phyloP scores from a whole-genome alignment of 108 stramenopile species.

The Nitzschia palea region DNA sequence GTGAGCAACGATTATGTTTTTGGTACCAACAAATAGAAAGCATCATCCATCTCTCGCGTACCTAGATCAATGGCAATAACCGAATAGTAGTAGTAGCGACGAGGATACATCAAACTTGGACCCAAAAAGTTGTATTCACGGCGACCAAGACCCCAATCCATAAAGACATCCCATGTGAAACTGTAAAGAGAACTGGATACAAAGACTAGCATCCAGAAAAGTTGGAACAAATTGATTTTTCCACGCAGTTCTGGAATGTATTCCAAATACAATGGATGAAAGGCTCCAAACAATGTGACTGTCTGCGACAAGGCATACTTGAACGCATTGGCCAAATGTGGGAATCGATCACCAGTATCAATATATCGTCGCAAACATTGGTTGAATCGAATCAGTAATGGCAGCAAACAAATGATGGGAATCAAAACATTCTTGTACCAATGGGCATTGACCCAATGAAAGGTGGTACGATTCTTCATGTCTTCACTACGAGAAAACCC shows the following conservation, averaged over 20 bases:
- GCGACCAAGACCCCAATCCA: constrained; percentile 90
- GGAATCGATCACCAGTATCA: constrained; percentile 82
- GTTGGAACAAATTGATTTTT: constrained; percentile 49
- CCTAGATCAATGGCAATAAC: constrained; percentile 58
- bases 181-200: constrained; percentile 80
- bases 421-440: constrained; percentile 82
- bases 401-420: constrained; percentile 78
- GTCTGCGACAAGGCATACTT: constrained; percentile 92
- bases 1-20: too few species aligned
- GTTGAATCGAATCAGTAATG: constrained; percentile 88
- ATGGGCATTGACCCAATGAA: constrained; percentile 45
- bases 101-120: constrained; percentile 85
- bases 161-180: constrained; percentile 90
- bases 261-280: constrained; percentile 84
- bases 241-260: constrained; percentile 11
- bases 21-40: too few species aligned
- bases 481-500: constrained; percentile 69
- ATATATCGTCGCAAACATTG: constrained; percentile 87
- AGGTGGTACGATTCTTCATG: constrained; percentile 16
- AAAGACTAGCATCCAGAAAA: constrained; percentile 83
- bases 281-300: constrained; percentile 90
- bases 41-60: constrained; percentile 7
- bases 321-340: constrained; percentile 85
- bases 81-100: constrained; percentile 58
- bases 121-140: constrained; percentile 73